phyloP scores from a whole-genome alignment of 2,329 filamentous ascomycete species.

The Pyrenochaeta sp. region DNA sequence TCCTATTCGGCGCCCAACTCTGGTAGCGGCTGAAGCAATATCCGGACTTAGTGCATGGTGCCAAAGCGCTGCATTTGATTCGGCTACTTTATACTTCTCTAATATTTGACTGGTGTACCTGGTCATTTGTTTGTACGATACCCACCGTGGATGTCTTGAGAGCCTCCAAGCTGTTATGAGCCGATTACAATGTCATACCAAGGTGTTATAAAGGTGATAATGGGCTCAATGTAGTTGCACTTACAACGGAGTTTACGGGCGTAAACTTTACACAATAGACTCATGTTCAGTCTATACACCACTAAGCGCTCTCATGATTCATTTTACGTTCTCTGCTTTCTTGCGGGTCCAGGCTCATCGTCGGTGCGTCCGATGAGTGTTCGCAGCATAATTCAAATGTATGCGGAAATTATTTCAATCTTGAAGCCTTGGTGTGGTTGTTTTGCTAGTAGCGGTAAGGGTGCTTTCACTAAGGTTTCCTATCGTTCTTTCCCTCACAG shows the following conservation, averaged over 20 bases:
- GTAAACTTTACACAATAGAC: background rate
- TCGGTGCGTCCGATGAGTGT: background rate
- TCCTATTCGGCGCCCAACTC: background rate
- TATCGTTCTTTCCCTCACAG: background rate
- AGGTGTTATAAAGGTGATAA: background rate
- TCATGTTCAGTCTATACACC: background rate
- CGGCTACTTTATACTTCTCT: background rate
- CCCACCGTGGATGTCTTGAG: conserved; percentile 8
- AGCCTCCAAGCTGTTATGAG: conserved; percentile 12
- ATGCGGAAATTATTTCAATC: background rate
- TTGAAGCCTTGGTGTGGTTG: background rate
- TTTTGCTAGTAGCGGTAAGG: conserved; percentile 7
- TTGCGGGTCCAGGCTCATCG: background rate
- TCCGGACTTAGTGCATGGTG: background rate
- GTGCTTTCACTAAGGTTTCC: background rate
- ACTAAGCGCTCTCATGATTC: background rate
- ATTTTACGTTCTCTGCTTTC: background rate
- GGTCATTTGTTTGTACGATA: conserved; percentile 28
- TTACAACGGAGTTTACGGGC: background rate
- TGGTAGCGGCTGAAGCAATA: background rate
- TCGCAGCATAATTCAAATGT: too few relatives aligned
- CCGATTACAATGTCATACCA: conserved; percentile 5
- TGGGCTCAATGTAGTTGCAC: background rate
- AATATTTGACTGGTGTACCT: conserved; percentile 12
- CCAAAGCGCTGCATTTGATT: background rate